Conservation (phyloP, 1,284 basidiomycete genomes). For the Kwoniella shivajii region DNA sequence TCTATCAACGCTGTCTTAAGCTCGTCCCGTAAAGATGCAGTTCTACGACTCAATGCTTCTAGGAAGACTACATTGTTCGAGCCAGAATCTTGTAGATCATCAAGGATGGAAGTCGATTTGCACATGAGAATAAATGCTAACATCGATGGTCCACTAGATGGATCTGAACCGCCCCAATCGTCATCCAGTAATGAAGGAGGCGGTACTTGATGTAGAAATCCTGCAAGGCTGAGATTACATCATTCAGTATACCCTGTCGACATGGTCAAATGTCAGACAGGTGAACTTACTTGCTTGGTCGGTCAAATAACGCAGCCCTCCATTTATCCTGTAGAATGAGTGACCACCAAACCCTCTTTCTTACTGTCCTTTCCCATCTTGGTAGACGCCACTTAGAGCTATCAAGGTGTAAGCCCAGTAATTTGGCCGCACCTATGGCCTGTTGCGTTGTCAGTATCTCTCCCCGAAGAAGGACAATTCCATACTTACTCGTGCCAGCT, state of each 20-base stretch:
- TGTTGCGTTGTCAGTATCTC: too few species aligned
- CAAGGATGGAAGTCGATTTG: slow-evolving; percentile 1
- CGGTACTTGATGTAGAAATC: slow-evolving; percentile 18
- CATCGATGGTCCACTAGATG: slow-evolving; percentile 16
- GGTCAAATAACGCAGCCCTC: slow-evolving; percentile 32
- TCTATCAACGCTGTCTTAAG: too few species aligned
- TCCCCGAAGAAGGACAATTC: too few species aligned
- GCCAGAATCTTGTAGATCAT: too few species aligned
- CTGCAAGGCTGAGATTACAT: neutral
- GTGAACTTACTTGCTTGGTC: too few species aligned
- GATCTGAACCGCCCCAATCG: slow-evolving; percentile 27
- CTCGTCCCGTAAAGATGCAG: too few species aligned
- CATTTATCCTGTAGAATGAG: slow-evolving; percentile 47
- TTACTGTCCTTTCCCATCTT: slow-evolving; percentile 43
- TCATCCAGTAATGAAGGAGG: slow-evolving; percentile 32
- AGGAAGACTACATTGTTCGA: too few species aligned
- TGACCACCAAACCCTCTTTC: slow-evolving; percentile 50
- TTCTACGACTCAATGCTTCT: too few species aligned
- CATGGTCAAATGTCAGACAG: too few species aligned
- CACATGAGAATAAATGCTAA: slow-evolving; percentile 33
- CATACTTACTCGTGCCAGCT: too few species aligned
- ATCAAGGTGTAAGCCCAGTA: slow-evolving; percentile 50
- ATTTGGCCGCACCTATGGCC: slow-evolving; percentile 44
- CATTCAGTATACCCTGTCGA: slow-evolving; percentile 24
- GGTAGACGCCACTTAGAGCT: slow-evolving; percentile 47